Base-by-base conservation (phyloP, 177 flowering plant genomes). In the Tripterygium wilfordii region DNA sequence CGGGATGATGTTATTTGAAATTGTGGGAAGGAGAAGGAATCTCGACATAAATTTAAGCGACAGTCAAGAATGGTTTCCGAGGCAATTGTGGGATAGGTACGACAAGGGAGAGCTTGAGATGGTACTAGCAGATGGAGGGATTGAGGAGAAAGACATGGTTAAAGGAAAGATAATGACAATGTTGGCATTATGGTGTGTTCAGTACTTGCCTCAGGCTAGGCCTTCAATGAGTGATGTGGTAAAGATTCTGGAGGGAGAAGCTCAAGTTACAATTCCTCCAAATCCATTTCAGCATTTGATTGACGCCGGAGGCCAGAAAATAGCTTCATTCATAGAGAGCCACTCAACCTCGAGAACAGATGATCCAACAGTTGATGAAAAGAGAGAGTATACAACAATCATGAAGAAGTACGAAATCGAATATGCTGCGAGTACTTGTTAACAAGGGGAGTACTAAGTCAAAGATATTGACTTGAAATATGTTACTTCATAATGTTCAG, bases 131-230 rank as follows among this genome's bases (percentile, higher is more conserved):
- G 27, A 26, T 33, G 20, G 27, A 21, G 39, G 27, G 22, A 33
- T 47, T 47, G 38, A 31, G 12, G 40, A 47, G 28, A 20, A 33
- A 10, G 51, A 32, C 18, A 33, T 38, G 22, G 48, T 7, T 19
- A 44, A 44, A 17, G 33, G 32, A 9, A 4, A 26, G 33, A 44
- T 32, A 17, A 44, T 26, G 48, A 26, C 12, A 9, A 44, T 20
- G 86, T 83, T 10, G 74, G 85, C 60, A 88, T n/a, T 90, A 45
- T 88, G 96, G 98, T 90, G 96, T 73, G 83, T 85, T 13, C 95
- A 90, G 50, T 89, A 88, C 68, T 85, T 85, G 19, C 88, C 92
- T n/a, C 72, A 88, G 28, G 77, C 73, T 5, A 63, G 98, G 60
- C 98, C 96, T 14, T 70, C 43, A 18, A 90, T 90, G 96, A 86